Base-by-base conservation (phyloP, 2,329 filamentous ascomycete genomes). In the Microcera coccophila region DNA sequence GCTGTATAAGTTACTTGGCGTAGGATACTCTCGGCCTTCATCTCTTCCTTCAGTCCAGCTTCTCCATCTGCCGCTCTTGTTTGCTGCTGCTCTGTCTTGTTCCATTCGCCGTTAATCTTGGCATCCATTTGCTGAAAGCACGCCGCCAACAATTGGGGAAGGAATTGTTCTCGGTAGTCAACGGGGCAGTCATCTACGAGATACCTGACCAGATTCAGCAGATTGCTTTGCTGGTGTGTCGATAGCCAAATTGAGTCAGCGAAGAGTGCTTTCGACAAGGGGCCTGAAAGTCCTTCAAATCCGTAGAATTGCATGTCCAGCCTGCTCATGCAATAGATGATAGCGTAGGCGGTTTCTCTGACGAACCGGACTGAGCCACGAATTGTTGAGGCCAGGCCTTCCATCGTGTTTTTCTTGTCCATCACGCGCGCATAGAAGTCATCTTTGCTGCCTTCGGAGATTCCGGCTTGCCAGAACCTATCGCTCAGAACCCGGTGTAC, bases 381-480 rank as follows among this genome's bases (percentile, higher is more conserved):
- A 32, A 98, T 89, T 1, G 90, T 90, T 1, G 91, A 97, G 5
- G 90, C 91, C 49, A 98, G 86, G 1, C 93, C 93, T 66, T 98
- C 93, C 43, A 95, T 80, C 0, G 90, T 95, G 31, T 78, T 79
- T 65, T 90, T 95, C 42, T 93, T 95, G 22, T 89, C 86, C 42
- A 89, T 82, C 2, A 98, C 91, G 31, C 88, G 81, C 22, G 89
- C 87, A 64, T 96, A 97, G 62, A 98, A 98, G 45, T 97, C 91
- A 49, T 97, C 93, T 62, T 93, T 90, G 56, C 88, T 97, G 19
- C 95, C 93, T 48, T 85, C 87, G 0, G 93, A 97, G 38, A 98
- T 98, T 9, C 93, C 93, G 5, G 90, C 89, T 71, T 98, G 93
- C 93, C 93, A 98, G 64, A 98, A 98, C 18, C 93, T 79, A 65